phyloP scores from a whole-genome alignment of 345 rosid species.

The Streptanthus diversifolius region DNA sequence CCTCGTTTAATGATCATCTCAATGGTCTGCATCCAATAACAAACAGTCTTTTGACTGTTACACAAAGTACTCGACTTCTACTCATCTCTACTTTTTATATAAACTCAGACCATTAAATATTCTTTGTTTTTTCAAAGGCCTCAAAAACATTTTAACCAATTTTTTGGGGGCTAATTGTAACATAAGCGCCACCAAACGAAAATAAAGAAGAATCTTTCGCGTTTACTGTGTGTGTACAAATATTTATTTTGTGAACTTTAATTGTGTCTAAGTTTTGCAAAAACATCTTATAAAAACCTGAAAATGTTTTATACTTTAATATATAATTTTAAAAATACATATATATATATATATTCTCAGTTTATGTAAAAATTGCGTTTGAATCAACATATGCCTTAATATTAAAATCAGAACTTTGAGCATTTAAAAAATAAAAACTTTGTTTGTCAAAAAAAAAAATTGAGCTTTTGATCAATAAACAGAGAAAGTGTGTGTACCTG shows the following conservation, averaged over 20 bases:
- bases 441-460: too few relatives aligned
- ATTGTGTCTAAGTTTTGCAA: neutral
- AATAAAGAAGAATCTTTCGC: neutral
- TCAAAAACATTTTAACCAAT: too few relatives aligned
- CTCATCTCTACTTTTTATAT: too few relatives aligned
- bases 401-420: too few relatives aligned
- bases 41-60: neutral
- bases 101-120: too few relatives aligned
- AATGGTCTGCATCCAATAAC: conserved; percentile 23
- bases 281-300: neutral
- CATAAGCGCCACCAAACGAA: neutral
- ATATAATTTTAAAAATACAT: neutral
- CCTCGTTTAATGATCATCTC: conserved; percentile 26
- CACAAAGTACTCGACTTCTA: neutral
- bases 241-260: too few relatives aligned
- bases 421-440: neutral
- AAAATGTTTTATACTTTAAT: neutral
- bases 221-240: too few relatives aligned
- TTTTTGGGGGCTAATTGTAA: neutral
- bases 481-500: conserved; percentile 22
- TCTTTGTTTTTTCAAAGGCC: neutral
- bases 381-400: neutral
- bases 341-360: neutral
- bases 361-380: neutral
- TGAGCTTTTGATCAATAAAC: neutral